A percentile compares a stretch with the other conserved stretches of the same genome.
Conservation (phyloP, 768 basidiomycete genomes). For the Lactarius psammicola region DNA sequence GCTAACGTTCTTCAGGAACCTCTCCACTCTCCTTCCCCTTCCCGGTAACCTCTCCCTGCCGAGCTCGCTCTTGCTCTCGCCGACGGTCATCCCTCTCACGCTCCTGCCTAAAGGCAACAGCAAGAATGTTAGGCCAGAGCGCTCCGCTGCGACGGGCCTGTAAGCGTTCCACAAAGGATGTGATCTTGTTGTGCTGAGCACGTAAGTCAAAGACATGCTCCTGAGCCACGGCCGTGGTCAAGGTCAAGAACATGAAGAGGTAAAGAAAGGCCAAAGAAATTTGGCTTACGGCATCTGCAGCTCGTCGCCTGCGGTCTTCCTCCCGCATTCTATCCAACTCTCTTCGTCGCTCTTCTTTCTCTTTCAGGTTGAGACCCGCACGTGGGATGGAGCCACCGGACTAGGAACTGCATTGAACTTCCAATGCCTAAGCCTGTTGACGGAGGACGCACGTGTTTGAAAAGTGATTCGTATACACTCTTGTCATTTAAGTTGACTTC, state of each 20-base stretch:
- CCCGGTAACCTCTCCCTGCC: constrained; percentile 5
- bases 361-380: constrained; percentile 31
- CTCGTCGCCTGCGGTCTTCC: constrained; percentile 32
- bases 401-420: constrained; percentile 17
- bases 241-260: neutral
- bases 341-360: constrained; percentile 32
- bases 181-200: constrained; percentile 32
- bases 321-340: constrained; percentile 34
- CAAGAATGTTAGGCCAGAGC: constrained; percentile 30
- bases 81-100: constrained; percentile 26
- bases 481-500: constrained; percentile 31
- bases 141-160: constrained; percentile 27
- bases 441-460: constrained; percentile 29
- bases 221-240: constrained; percentile 18
- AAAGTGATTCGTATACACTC: constrained; percentile 30
- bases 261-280: neutral
- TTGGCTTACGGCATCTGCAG: constrained; percentile 25
- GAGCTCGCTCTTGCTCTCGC: constrained; percentile 22
- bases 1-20: constrained; percentile 18
- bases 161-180: constrained; percentile 29
- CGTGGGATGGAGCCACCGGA: constrained; percentile 28
- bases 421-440: neutral
- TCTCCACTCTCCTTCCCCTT: constrained; percentile 19
- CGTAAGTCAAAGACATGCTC: constrained; percentile 32
- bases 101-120: constrained; percentile 28